Conservation (phyloP, 805 yeast species). For the Candida koratica region DNA sequence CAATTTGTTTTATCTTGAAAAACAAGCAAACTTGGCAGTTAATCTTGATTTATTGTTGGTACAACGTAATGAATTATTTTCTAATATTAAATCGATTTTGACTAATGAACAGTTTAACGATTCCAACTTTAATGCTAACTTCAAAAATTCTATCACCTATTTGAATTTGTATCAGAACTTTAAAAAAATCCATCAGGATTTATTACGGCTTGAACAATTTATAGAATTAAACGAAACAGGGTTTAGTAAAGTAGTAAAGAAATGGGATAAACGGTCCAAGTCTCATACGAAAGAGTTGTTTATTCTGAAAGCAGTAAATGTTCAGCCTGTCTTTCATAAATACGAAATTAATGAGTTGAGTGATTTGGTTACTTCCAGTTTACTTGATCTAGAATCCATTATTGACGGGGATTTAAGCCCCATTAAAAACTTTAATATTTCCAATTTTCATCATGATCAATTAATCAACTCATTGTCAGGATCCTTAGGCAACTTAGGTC, state of each 20-base stretch:
- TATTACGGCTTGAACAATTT: conserved; percentile 85
- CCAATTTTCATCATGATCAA: conserved; percentile 6
- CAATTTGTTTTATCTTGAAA: conserved; percentile 84
- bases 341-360: conserved; percentile 80
- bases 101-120: conserved; percentile 10
- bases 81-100: conserved; percentile 15
- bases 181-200: conserved; percentile 82
- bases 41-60: conserved; percentile 71
- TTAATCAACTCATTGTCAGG: conserved; percentile 11
- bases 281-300: conserved; percentile 92
- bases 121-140: conserved; percentile 27
- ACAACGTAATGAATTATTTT: conserved; percentile 56
- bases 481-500: background rate
- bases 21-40: conserved; percentile 81
- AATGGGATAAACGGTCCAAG: conserved; percentile 97
- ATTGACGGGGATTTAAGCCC: conserved; percentile 43
- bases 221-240: conserved; percentile 95
- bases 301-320: conserved; percentile 86
- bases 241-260: conserved; percentile 89
- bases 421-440: conserved; percentile 18
- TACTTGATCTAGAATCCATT: conserved; percentile 68
- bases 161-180: conserved; percentile 83
- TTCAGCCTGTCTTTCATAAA: conserved; percentile 94
- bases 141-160: conserved; percentile 69
- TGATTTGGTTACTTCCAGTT: conserved; percentile 63